Base-by-base conservation (phyloP, 2,329 filamentous ascomycete species). In the Davidsoniella neocaledoniae region DNA sequence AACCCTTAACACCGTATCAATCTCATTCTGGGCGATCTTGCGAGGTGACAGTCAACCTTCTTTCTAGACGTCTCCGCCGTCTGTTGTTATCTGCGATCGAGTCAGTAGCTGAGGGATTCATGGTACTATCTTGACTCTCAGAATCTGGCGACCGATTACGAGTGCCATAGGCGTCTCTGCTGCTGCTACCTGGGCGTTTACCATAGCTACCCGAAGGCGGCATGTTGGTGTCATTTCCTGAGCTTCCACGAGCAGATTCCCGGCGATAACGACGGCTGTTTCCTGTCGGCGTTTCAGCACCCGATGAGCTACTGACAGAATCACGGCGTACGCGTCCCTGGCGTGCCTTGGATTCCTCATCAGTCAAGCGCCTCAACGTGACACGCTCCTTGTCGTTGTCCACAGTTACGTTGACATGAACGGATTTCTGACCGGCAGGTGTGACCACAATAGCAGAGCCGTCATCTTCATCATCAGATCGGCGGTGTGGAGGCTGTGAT, bases 91-190 rank as follows among this genome's bases (percentile, higher is more conserved):
- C 71, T 25, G 68, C 67, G 40, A 63, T 63, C 23, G 66, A 65
- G 8, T 58, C 61, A 8, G 61, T 58, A 1, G 68, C 65, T 9
- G 68, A 67, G 21, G 67, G 66, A 50, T 67, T 74, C 62, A 76
- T 65, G 3, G 63, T 69, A 56, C 69, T 73, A 40, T 63, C 70
- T 12, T 69, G 57, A 51, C 65, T 72, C 49, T 61, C 67, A 33
- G 62, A 62, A 1, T 64, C 64, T 14, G 63, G 60, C 1, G 67
- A 63, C 43, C 61, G 60, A n/a, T 25, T 50, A 5, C 73, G 73
- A 2, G 74, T 76, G 57, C 77, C 79, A 57, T 80, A 79, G 7
- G 74, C 77, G 57, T 81, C 77, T 57, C 79, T 80, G 2, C 62
- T 61, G 9, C 62, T 67, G 52, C 66, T 64, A 0, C 68, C 68